phyloP scores from a whole-genome alignment of 768 basidiomycete species.

The Phanerochaete carnosa region DNA sequence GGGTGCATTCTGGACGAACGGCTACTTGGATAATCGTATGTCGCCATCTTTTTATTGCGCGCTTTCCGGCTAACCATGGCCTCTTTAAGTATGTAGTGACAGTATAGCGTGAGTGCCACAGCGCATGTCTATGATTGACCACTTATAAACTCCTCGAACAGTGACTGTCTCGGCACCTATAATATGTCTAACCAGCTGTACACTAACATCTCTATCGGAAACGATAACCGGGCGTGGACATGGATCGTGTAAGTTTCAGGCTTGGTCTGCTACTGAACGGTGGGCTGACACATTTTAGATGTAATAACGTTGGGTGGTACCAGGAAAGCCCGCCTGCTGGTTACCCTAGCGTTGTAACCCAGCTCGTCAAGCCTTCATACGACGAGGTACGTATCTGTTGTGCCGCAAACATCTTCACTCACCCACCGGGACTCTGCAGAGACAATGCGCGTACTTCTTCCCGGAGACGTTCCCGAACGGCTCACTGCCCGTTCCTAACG shows the following conservation, averaged over 20 bases:
- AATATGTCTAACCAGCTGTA: constrained; percentile 38
- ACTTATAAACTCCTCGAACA: constrained; percentile 2
- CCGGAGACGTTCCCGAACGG: constrained; percentile 42
- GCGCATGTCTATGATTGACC: neutral
- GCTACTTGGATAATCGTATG: constrained; percentile 23
- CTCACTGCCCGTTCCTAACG: constrained; percentile 38
- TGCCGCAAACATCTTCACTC: neutral
- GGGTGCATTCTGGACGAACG: constrained; percentile 49
- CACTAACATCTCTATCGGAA: constrained; percentile 54
- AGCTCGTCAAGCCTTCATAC: constrained; percentile 45
- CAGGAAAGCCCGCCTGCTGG: constrained; percentile 30
- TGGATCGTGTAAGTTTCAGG: constrained; percentile 55
- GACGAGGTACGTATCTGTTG: constrained; percentile 40
- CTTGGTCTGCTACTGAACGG: neutral
- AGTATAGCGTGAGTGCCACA: neutral
- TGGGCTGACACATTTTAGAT: constrained; percentile 37
- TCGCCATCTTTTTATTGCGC: neutral
- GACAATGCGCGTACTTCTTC: constrained; percentile 63
- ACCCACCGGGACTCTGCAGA: constrained; percentile 29
- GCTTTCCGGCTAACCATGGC: neutral
- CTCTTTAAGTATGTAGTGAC: neutral
- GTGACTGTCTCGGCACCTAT: constrained; percentile 40
- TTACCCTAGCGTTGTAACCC: constrained; percentile 41
- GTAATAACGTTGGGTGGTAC: constrained; percentile 62
- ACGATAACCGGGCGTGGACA: constrained; percentile 58